Evolutionary conservation across 306 rosid species (phyloP).

Genomic region (Prunus armeniaca): DNA sequence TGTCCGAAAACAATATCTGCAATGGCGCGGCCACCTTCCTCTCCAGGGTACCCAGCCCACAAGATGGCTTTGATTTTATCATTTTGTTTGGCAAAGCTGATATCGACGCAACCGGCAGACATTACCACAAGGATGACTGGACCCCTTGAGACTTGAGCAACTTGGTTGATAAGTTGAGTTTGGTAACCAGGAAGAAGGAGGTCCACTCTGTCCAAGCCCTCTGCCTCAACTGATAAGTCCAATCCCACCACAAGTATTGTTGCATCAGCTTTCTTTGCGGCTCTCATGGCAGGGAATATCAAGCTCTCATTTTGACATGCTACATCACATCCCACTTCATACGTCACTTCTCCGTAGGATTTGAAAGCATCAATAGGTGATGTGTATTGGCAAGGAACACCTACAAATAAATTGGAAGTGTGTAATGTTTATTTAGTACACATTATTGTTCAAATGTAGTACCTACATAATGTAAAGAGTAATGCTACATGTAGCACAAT

Average conservation of each 20-base stretch:
- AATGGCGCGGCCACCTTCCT: slow-evolving; percentile 33
- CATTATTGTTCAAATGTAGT: too few relatives aligned
- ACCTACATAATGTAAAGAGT: too few relatives aligned
- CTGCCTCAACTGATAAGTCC: slow-evolving; percentile 13
- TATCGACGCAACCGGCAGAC: slow-evolving; percentile 23
- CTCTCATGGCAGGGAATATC: slow-evolving; percentile 7
- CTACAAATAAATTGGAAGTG: neutral
- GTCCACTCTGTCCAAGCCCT: slow-evolving; percentile 5
- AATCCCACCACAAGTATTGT: slow-evolving; percentile 12
- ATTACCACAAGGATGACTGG: slow-evolving; percentile 17
- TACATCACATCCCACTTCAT: slow-evolving; percentile 24
- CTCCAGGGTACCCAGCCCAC: slow-evolving; percentile 32
- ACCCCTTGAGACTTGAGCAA: slow-evolving; percentile 16
- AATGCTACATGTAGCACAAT: too few relatives aligned
- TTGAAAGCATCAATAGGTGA: slow-evolving; percentile 23
- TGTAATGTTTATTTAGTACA: neutral
- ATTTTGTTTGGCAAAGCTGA: slow-evolving; percentile 11
- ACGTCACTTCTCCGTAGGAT: slow-evolving; percentile 1
- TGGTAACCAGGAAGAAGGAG: slow-evolving; percentile 27
- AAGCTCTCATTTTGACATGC: neutral
- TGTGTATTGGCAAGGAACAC: slow-evolving; percentile 12
- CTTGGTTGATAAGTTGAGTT: slow-evolving; percentile 16
- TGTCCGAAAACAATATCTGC: slow-evolving; percentile 26
- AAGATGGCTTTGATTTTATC: slow-evolving; percentile 13
- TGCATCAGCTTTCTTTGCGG: slow-evolving; percentile 17